Evolutionary conservation across 2,329 filamentous ascomycete genomes (phyloP).

Genomic region (Xylariaceae sp.): DNA sequence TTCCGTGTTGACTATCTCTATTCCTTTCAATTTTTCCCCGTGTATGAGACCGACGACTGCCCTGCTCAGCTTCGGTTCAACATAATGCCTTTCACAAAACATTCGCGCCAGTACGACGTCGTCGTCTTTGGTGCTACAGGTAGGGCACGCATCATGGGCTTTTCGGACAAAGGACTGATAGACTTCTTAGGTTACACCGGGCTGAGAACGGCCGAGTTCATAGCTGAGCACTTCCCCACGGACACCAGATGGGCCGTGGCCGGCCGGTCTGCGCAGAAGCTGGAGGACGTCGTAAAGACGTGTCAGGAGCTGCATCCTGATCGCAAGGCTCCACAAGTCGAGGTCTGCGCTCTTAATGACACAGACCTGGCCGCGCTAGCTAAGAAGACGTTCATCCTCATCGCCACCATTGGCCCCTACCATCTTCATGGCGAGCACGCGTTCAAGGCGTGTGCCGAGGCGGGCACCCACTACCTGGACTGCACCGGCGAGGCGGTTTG

Average conservation of each 20-base stretch:
- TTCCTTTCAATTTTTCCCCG: too few species aligned
- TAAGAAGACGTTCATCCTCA: conserved; percentile 51
- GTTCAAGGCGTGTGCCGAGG: conserved; percentile 56
- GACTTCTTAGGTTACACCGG: conserved; percentile 29
- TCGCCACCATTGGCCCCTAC: conserved; percentile 58
- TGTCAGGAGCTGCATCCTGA: conserved; percentile 63
- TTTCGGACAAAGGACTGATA: conserved; percentile 4
- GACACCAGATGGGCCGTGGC: conserved; percentile 30
- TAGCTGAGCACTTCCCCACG: conserved; percentile 27
- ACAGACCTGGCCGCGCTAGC: conserved; percentile 43
- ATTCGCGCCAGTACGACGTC: conserved; percentile 51
- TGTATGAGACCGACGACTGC: not conserved
- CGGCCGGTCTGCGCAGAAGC: conserved; percentile 41
- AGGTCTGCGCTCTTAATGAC: conserved; percentile 45
- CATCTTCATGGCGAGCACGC: conserved; percentile 50
- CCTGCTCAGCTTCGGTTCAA: too few species aligned
- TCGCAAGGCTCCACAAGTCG: conserved; percentile 47
- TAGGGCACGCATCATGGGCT: too few species aligned
- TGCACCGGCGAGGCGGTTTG: conserved; percentile 57
- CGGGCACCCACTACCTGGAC: conserved; percentile 60
- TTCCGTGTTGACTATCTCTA: too few species aligned
- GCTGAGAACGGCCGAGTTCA: conserved; percentile 28
- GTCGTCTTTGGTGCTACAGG: conserved; percentile 55
- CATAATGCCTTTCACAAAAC: conserved; percentile 44
- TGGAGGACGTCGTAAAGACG: conserved; percentile 62